Conservation (phyloP, 2,329 filamentous ascomycete genomes). For the Alternaria postmessia region DNA sequence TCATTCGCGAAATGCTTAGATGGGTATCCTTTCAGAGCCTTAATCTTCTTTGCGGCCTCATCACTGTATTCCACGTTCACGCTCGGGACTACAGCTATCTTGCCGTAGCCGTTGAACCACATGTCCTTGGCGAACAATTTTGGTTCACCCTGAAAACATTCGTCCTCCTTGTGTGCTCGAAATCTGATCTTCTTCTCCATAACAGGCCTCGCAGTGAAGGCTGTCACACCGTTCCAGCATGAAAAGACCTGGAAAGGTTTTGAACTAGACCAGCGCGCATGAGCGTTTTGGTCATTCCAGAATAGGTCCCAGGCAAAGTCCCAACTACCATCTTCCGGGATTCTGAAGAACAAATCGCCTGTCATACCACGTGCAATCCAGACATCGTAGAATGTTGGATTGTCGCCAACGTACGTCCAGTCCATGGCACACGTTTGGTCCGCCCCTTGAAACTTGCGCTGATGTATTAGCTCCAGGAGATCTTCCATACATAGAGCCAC, state of each 20-base stretch:
- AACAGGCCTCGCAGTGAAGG: constrained; percentile 59
- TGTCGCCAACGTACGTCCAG: constrained; percentile 58
- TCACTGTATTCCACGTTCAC: constrained; percentile 66
- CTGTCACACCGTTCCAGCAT: constrained; percentile 67
- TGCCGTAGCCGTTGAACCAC: constrained; percentile 53
- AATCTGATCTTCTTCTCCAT: constrained; percentile 57
- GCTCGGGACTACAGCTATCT: constrained; percentile 64
- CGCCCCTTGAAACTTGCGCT: constrained; percentile 57
- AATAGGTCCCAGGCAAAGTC: constrained; percentile 50
- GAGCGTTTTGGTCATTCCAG: constrained; percentile 57
- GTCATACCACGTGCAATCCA: constrained; percentile 63
- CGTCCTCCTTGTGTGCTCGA: constrained; percentile 50
- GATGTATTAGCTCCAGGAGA: constrained; percentile 64
- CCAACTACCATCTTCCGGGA: constrained; percentile 61
- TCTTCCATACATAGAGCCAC: constrained; percentile 63
- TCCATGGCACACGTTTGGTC: constrained; percentile 69
- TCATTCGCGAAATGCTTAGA: constrained; percentile 46
- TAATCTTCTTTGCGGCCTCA: constrained; percentile 56
- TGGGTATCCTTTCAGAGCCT: constrained; percentile 61
- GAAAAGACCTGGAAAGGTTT: constrained; percentile 67
- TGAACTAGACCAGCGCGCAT: constrained; percentile 42
- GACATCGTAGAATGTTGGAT: constrained; percentile 65
- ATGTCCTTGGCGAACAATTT: constrained; percentile 66
- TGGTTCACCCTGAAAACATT: constrained; percentile 65
- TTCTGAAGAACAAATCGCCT: constrained; percentile 65